Percentiles rank a stretch among this genome's conserved stretches.
These are phyloP conservation scores for Apiospora hydei DNA, from an alignment of 2,329 filamentous ascomycete species.

Conservation along the genomic window DNA sequence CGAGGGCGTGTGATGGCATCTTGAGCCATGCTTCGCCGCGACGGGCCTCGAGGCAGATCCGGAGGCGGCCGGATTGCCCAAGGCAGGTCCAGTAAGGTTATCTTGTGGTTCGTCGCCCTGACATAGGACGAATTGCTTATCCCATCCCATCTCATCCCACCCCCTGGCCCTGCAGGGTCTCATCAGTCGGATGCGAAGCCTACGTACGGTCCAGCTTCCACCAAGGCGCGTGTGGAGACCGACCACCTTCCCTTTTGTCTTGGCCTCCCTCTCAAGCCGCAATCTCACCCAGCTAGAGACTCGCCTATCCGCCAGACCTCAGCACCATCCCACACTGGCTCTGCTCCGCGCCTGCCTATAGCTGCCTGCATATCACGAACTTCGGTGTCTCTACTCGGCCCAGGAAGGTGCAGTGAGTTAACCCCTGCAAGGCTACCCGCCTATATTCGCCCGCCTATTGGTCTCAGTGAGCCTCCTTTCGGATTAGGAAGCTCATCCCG, in stretches of 20 bases:
- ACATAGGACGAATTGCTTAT: neutral
- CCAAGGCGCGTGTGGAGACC: neutral
- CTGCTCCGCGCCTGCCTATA: constrained; percentile 6
- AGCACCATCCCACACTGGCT: neutral
- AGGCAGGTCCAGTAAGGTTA: neutral
- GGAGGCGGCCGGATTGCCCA: neutral
- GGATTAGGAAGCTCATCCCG: constrained; percentile 40
- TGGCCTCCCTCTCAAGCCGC: neutral
- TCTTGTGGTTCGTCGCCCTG: constrained; percentile 9
- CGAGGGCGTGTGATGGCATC: neutral
- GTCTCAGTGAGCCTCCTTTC: constrained; percentile 32
- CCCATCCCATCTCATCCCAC: no score
- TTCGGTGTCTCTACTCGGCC: neutral
- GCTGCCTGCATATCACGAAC: constrained; percentile 4
- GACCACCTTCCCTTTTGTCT: constrained; percentile 8
- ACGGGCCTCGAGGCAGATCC: neutral
- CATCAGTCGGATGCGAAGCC: constrained; percentile 7
- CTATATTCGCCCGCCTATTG: constrained; percentile 22
- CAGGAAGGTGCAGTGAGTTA: constrained; percentile 20
- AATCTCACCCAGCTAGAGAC: neutral
- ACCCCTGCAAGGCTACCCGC: constrained; percentile 18
- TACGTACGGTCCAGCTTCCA: neutral
- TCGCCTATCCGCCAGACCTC: neutral
- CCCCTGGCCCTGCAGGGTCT: neutral
- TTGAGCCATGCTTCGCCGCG: neutral